Percentiles rank a stretch among this genome's conserved stretches.
Conservation (phyloP, 208 protist species). For the Porcisia hertigi region DNA sequence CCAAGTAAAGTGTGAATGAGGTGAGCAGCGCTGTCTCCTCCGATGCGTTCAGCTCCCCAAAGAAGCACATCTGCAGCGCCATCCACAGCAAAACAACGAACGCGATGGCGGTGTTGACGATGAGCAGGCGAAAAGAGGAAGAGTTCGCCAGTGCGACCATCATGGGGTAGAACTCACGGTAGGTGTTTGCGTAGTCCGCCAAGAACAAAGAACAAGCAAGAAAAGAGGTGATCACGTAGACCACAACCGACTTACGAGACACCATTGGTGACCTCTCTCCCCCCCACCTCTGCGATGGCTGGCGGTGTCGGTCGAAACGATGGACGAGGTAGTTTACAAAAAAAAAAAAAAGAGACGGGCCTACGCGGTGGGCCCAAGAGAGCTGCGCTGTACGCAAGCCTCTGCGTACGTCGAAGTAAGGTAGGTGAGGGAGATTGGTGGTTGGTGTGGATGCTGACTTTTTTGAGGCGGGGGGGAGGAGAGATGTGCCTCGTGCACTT, state of each 20-base stretch:
- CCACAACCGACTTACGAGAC: slow-evolving; percentile 17
- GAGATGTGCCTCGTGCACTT: no score
- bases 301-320: not conserved
- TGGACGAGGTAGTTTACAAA: not conserved
- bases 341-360: not conserved
- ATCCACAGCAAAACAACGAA: slow-evolving; percentile 40
- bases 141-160: slow-evolving; percentile 73
- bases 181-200: slow-evolving; percentile 57
- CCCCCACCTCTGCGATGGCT: not conserved
- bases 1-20: slow-evolving; percentile 46
- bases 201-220: slow-evolving; percentile 37
- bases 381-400: not conserved
- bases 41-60: slow-evolving; percentile 54
- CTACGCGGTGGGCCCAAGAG: not conserved
- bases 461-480: no score
- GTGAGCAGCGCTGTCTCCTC: slow-evolving; percentile 43
- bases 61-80: slow-evolving; percentile 50
- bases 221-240: slow-evolving; percentile 63
- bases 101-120: slow-evolving; percentile 49
- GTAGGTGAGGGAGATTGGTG: not conserved
- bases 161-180: slow-evolving; percentile 65
- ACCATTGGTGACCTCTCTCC: slow-evolving; percentile 1
- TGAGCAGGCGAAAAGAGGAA: slow-evolving; percentile 52
- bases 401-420: not conserved
- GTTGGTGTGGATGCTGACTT: not conserved